A percentile compares a stretch with the other conserved stretches of the same genome.
These are phyloP conservation scores for Naganishia sp. DNA, from an alignment of 1,284 basidiomycete species.

Conservation along the genomic window DNA sequence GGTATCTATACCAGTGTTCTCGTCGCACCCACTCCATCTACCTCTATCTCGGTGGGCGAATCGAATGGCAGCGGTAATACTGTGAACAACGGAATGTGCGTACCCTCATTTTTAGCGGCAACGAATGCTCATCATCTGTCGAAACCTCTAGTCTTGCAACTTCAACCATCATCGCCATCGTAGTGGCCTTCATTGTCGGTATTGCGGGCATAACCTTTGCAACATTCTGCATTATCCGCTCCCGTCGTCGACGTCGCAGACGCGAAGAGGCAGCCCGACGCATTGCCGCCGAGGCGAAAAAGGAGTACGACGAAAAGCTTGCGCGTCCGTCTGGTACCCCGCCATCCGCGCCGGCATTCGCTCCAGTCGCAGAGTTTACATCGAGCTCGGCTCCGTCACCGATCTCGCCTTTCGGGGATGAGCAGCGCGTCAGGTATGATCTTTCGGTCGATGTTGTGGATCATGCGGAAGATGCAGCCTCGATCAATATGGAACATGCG, in stretches of 20 bases:
- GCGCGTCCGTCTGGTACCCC: neutral
- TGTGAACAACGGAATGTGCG: conserved; percentile 16
- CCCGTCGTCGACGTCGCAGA: conserved; percentile 6
- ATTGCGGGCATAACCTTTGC: conserved; percentile 9
- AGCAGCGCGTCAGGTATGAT: conserved; percentile 23
- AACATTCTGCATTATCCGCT: conserved; percentile 12
- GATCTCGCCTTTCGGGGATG: conserved; percentile 17
- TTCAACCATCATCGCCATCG: conserved; percentile 26
- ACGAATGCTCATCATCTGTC: neutral
- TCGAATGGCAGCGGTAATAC: conserved; percentile 8
- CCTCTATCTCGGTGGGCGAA: conserved; percentile 4
- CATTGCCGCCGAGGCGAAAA: conserved; percentile 22
- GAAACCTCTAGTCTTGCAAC: conserved; percentile 14
- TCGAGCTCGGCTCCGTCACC: conserved; percentile 1
- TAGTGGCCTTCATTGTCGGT: conserved; percentile 15
- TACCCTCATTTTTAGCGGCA: neutral
- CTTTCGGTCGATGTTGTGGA: conserved; percentile 2
- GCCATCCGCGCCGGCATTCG: neutral
- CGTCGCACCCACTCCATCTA: neutral
- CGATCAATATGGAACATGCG: conserved; percentile 25
- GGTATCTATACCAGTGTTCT: conserved; percentile 28
- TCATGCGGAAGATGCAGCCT: conserved; percentile 4
- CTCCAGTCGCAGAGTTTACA: neutral
- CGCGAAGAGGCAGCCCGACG: conserved; percentile 17
- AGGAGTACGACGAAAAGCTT: conserved; percentile 27